Conservation (phyloP, 768 basidiomycete species). For the Paxillus ammoniavirescens region DNA sequence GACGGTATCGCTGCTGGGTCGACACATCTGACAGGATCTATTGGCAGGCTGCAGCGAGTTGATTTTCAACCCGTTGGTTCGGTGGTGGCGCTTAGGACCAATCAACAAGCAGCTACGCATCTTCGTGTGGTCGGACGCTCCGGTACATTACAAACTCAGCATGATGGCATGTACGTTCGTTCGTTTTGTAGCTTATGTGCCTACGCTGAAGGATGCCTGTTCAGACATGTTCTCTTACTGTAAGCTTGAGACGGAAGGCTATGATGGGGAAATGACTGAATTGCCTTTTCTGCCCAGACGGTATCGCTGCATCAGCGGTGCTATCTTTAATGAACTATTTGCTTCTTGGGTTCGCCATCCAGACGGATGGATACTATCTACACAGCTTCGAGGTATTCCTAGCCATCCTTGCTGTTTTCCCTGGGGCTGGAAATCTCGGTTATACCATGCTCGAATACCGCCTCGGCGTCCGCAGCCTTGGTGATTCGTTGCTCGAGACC, state of each 20-base stretch:
- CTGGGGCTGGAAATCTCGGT: slow-evolving; percentile 68
- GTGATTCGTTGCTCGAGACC: slow-evolving; percentile 22
- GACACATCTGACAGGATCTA: slow-evolving; percentile 25
- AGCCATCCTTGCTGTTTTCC: slow-evolving; percentile 69
- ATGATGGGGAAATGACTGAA: not conserved
- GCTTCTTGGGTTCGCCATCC: slow-evolving; percentile 67
- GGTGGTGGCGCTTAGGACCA: slow-evolving; percentile 79
- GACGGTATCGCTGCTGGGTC: slow-evolving; percentile 34
- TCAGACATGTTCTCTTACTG: slow-evolving; percentile 54
- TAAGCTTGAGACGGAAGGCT: slow-evolving; percentile 24
- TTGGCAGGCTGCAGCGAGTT: slow-evolving; percentile 44
- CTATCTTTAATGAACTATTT: slow-evolving; percentile 71
- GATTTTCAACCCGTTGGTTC: slow-evolving; percentile 79
- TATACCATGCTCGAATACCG: slow-evolving; percentile 73
- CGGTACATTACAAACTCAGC: slow-evolving; percentile 77
- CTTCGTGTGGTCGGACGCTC: slow-evolving; percentile 78
- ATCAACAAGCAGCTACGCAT: slow-evolving; percentile 77
- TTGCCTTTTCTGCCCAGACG: slow-evolving; percentile 21
- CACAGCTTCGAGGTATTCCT: slow-evolving; percentile 81
- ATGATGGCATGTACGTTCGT: slow-evolving; percentile 51
- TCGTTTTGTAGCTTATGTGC: not conserved
- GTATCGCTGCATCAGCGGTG: slow-evolving; percentile 65
- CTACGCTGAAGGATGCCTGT: slow-evolving; percentile 3
- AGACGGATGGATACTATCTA: slow-evolving; percentile 75
- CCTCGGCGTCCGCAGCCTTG: slow-evolving; percentile 41